A percentile compares a stretch with the other conserved stretches of the same genome.
phyloP scores from a whole-genome alignment of 1,284 basidiomycete species.

The Veloboletus limbatus region DNA sequence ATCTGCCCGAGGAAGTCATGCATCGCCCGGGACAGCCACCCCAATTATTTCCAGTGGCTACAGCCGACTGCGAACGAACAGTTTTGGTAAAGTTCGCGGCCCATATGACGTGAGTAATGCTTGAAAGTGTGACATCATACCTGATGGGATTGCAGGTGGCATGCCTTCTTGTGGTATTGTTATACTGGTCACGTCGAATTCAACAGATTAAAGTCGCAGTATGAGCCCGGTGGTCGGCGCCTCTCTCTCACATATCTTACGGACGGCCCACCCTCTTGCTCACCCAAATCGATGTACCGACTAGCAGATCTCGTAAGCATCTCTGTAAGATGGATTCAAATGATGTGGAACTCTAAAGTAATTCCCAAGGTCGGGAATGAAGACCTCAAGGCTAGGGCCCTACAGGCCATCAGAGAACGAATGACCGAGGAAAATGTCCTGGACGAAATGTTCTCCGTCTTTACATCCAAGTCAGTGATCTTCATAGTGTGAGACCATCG shows the following conservation, averaged over 20 bases:
- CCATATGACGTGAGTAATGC: slow-evolving; percentile 26
- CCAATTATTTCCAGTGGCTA: background rate
- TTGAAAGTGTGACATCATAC: background rate
- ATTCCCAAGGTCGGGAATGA: slow-evolving; percentile 21
- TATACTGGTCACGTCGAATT: slow-evolving; percentile 29
- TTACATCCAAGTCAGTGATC: slow-evolving; percentile 28
- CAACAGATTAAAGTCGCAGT: slow-evolving; percentile 22
- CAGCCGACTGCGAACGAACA: slow-evolving; percentile 4
- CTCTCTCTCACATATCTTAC: background rate
- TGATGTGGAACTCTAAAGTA: background rate
- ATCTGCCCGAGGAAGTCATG: slow-evolving; percentile 6
- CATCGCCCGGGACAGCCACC: background rate
- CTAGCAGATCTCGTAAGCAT: slow-evolving; percentile 26
- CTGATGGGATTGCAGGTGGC: slow-evolving; percentile 21
- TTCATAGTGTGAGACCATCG: background rate
- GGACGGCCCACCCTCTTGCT: slow-evolving; percentile 21
- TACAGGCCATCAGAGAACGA: slow-evolving; percentile 23
- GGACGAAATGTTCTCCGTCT: slow-evolving; percentile 28
- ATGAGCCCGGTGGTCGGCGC: background rate
- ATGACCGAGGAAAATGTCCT: slow-evolving; percentile 25
- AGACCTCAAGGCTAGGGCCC: slow-evolving; percentile 17
- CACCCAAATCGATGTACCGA: slow-evolving; percentile 35
- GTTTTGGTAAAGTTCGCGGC: slow-evolving; percentile 22
- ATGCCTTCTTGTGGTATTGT: slow-evolving; percentile 32
- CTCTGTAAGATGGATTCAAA: background rate